These are phyloP conservation scores for Posidonia australis DNA, from an alignment of 106 monocot species.

Conservation along the genomic window DNA sequence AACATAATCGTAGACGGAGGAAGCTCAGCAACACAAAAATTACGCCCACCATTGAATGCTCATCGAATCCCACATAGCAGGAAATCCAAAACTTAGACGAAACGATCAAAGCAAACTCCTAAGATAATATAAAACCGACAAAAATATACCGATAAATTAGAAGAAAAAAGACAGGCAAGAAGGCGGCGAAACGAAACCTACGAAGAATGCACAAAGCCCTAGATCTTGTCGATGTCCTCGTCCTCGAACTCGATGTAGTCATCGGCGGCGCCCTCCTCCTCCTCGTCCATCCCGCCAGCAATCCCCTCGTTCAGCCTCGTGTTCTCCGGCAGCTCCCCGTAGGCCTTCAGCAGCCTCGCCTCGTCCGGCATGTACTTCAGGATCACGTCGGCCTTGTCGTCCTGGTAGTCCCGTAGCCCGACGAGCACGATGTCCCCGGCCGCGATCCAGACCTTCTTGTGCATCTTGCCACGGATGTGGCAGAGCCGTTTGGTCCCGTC, in stretches of 20 bases:
- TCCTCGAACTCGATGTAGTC: conserved; percentile 30
- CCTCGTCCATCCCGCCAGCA: conserved; percentile 24
- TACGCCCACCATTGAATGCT: no score
- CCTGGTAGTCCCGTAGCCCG: conserved; percentile 29
- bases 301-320: conserved; percentile 26
- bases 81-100: no score
- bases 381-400: conserved; percentile 25
- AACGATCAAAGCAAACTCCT: no score
- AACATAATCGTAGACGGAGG: no score
- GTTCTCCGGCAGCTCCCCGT: conserved; percentile 24
- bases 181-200: no score
- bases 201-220: no score
- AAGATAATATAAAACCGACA: no score
- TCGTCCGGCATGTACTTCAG: conserved; percentile 31
- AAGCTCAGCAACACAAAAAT: no score
- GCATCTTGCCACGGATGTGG: conserved; percentile 31
- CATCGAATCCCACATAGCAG: no score
- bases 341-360: conserved; percentile 24
- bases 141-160: no score
- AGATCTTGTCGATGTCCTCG: conserved; percentile 26
- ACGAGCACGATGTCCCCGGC: conserved; percentile 30
- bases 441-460: conserved; percentile 31
- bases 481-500: conserved; percentile 29
- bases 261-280: conserved; percentile 17
- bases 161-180: no score